phyloP scores from a whole-genome alignment of 805 yeast species.

The Kodamaea neixiangensis region DNA sequence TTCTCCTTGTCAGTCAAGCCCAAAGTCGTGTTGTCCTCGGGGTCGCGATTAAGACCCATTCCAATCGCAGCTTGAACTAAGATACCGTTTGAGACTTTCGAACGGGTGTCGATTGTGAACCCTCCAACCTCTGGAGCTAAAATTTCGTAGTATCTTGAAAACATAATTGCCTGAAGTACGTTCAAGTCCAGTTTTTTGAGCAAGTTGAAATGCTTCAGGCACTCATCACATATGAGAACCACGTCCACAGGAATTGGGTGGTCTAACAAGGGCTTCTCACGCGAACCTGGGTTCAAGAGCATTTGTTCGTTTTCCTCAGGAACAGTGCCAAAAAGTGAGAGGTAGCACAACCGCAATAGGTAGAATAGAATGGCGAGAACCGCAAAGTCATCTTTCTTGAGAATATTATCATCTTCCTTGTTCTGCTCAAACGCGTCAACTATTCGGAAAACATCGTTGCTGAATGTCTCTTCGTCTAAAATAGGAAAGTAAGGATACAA shows the following conservation, averaged over 20 bases:
- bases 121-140: constrained; percentile 18
- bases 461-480: constrained; percentile 26
- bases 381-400: constrained; percentile 15
- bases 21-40: constrained; percentile 23
- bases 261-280: constrained; percentile 6
- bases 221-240: constrained; percentile 16
- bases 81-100: constrained; percentile 19
- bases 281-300: background rate
- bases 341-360: constrained; percentile 19
- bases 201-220: constrained; percentile 14
- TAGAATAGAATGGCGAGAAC: constrained; percentile 17
- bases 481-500: constrained; percentile 29
- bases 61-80: constrained; percentile 40
- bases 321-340: constrained; percentile 18
- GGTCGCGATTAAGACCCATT: constrained; percentile 41
- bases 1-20: constrained; percentile 14
- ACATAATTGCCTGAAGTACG: constrained; percentile 21
- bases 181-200: constrained; percentile 14
- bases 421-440: constrained; percentile 15
- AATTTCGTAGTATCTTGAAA: constrained; percentile 14
- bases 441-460: constrained; percentile 16
- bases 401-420: constrained; percentile 14
- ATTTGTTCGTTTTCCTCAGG: constrained; percentile 13
- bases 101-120: constrained; percentile 19
- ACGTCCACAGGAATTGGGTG: constrained; percentile 19